Evolutionary conservation across 2,329 filamentous ascomycete genomes (phyloP).

Genomic region (Coniochaeta pulveracea): DNA sequence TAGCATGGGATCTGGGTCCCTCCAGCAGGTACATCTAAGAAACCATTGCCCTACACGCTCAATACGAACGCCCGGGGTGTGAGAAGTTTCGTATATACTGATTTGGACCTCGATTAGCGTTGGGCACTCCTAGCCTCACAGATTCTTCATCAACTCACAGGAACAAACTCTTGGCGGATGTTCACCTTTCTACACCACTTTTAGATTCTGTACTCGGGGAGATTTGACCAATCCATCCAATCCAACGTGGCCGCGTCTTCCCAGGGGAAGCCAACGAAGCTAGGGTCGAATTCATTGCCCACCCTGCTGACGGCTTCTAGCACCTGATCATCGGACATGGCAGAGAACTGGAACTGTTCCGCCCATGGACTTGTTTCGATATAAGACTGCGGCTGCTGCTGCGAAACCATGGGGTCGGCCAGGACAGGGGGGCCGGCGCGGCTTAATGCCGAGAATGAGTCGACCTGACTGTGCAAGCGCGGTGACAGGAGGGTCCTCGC

Average conservation of each 20-base stretch:
- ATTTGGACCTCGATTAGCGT: no score
- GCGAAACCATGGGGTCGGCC: constrained; percentile 14
- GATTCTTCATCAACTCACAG: not conserved
- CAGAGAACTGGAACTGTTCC: constrained; percentile 49
- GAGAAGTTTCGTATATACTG: no score
- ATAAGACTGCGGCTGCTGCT: constrained; percentile 11
- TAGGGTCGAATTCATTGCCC: constrained; percentile 45
- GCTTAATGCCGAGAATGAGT: constrained; percentile 3
- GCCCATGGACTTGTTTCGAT: constrained; percentile 25
- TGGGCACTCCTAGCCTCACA: not conserved
- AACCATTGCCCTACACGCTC: no score
- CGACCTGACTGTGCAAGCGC: constrained; percentile 5
- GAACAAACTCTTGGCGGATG: no score
- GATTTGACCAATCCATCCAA: constrained; percentile 39
- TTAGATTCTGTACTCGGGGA: constrained; percentile 27
- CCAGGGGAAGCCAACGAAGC: constrained; percentile 43
- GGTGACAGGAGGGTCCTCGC: constrained; percentile 7
- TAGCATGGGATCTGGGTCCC: no score
- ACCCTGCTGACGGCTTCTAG: constrained; percentile 54
- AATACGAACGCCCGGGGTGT: no score
- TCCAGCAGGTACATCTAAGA: no score
- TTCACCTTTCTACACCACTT: not conserved
- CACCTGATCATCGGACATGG: constrained; percentile 61
- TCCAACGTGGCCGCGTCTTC: constrained; percentile 48
- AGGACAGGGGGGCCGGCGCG: constrained; percentile 9